These are phyloP conservation scores for Letharia lupina DNA, from an alignment of 495 filamentous ascomycete genomes.

Conservation along the genomic window DNA sequence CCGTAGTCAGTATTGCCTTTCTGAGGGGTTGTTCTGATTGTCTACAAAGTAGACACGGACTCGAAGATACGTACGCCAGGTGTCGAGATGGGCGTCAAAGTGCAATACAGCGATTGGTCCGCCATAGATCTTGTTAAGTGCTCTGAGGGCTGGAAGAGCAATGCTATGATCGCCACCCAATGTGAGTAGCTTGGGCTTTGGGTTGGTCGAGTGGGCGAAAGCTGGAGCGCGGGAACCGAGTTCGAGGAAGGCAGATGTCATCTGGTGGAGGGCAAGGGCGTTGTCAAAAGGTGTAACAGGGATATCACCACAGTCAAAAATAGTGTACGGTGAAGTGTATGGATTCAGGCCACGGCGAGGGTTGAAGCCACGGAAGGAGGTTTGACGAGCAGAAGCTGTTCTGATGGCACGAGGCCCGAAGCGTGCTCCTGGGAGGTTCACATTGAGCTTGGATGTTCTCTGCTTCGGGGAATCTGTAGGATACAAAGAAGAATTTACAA, in stretches of 20 bases:
- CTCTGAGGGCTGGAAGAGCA: slow-evolving; percentile 66
- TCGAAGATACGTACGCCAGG: slow-evolving; percentile 44
- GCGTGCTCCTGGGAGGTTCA: slow-evolving; percentile 53
- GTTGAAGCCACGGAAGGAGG: slow-evolving; percentile 67
- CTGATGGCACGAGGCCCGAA: slow-evolving; percentile 80
- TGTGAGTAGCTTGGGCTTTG: slow-evolving; percentile 60
- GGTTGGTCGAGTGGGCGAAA: slow-evolving; percentile 26
- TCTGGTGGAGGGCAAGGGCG: slow-evolving; percentile 62
- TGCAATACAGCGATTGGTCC: slow-evolving; percentile 69
- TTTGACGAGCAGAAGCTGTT: slow-evolving; percentile 65
- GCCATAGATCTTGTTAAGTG: slow-evolving; percentile 60
- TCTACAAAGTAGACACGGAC: background rate
- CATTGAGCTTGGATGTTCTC: background rate
- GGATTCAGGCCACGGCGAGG: slow-evolving; percentile 69
- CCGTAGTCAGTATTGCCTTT: background rate
- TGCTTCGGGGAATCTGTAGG: background rate
- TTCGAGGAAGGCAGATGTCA: slow-evolving; percentile 66
- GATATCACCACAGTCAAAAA: slow-evolving; percentile 76
- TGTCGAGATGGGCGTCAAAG: slow-evolving; percentile 78
- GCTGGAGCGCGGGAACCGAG: slow-evolving; percentile 46
- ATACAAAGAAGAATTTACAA: slow-evolving; percentile 23
- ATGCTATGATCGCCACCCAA: slow-evolving; percentile 78
- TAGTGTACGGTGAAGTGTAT: slow-evolving; percentile 60
- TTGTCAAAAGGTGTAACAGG: slow-evolving; percentile 76
- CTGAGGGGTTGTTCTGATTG: background rate